Evolutionary conservation across 345 rosid genomes (phyloP), one percentile per base, ranked within the genome.

Genomic region (Lenwebbia sp.): DNA sequence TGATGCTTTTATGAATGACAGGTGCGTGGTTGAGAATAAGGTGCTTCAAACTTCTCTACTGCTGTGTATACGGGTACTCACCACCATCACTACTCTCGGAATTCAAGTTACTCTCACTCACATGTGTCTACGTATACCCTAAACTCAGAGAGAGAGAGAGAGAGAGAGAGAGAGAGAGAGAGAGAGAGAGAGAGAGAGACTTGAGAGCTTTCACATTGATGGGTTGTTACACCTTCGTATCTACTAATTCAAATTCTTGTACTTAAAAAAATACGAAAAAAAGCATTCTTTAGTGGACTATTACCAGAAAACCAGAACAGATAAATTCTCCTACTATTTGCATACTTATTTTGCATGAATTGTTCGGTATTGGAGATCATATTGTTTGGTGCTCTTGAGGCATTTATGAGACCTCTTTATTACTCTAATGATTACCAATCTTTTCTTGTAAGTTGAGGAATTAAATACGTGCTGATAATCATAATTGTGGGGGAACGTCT

Each of bases 1-100:
- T 86, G 78, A 76, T 87, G 83, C 55, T 88, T 85, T 56, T 90
- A 86, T 83, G 82, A 78, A 54, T 86, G 62, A 76, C 91, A 96
- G 99, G 92, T 97, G 99, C 58, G 98, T 97, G 0, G 99, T 96
- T 91, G 99, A 97, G 94, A 97, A 97, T 89, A 95, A 94, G 91
- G 96, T 96, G 93, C 97, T 96, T 86, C 99, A 94, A 86, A 89
- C 92, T 83, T 95, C 99, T 87, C 89, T 95, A 83, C 88, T 94
- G 86, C 92, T 96, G 84, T 86, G 94, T 89, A 84, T 94, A 44
- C 96, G 94, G 98, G 99, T 96, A 91, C 84, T 65, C 52, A n/a
- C 65, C 54, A 41, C n/a, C 81, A 70, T 70, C 47, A 21, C 47
- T n/a, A 33, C 55, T 51, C 25, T 30, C 7, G 9, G 47, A 70